These are phyloP conservation scores for Peronosclerospora sorghi DNA, from an alignment of 352 stramenopile genomes.

Conservation along the genomic window DNA sequence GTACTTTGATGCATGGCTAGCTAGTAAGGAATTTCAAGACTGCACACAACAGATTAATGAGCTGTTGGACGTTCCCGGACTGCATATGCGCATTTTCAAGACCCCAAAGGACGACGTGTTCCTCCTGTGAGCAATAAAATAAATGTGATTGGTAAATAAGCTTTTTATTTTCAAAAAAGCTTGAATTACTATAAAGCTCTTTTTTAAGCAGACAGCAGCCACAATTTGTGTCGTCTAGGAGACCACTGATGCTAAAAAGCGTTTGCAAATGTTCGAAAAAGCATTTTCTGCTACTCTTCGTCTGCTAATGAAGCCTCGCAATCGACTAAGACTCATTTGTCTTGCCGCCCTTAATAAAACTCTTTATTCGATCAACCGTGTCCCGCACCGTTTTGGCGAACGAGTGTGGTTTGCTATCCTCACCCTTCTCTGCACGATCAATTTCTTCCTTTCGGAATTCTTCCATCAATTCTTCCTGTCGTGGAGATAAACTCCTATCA, in stretches of 20 bases:
- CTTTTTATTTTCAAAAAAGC: slow-evolving; percentile 6
- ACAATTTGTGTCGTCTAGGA: slow-evolving; percentile 13
- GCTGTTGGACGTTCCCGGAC: slow-evolving; percentile 67
- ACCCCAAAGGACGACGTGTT: slow-evolving; percentile 76
- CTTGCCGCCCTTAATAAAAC: slow-evolving; percentile 70
- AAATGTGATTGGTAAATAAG: slow-evolving; percentile 10
- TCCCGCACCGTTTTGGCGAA: slow-evolving; percentile 70
- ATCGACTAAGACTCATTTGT: slow-evolving; percentile 17
- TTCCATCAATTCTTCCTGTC: slow-evolving; percentile 93
- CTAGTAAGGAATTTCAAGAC: slow-evolving; percentile 67
- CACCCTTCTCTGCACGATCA: slow-evolving; percentile 48
- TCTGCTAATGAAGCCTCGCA: background rate
- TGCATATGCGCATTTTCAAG: slow-evolving; percentile 76
- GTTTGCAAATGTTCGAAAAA: slow-evolving; percentile 12
- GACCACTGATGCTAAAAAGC: slow-evolving; percentile 3
- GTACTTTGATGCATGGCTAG: slow-evolving; percentile 71
- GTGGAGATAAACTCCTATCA: slow-evolving; percentile 75
- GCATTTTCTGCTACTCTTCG: slow-evolving; percentile 3
- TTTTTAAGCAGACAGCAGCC: slow-evolving; percentile 4
- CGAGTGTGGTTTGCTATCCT: slow-evolving; percentile 74
- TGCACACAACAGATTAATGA: slow-evolving; percentile 78
- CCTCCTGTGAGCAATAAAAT: slow-evolving; percentile 34
- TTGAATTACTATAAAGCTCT: slow-evolving; percentile 8
- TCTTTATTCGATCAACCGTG: slow-evolving; percentile 84
- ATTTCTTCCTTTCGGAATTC: slow-evolving; percentile 90